Base-by-base conservation (phyloP, 192 early-diverging fungal genomes). In the Allomyces macrogynus region DNA sequence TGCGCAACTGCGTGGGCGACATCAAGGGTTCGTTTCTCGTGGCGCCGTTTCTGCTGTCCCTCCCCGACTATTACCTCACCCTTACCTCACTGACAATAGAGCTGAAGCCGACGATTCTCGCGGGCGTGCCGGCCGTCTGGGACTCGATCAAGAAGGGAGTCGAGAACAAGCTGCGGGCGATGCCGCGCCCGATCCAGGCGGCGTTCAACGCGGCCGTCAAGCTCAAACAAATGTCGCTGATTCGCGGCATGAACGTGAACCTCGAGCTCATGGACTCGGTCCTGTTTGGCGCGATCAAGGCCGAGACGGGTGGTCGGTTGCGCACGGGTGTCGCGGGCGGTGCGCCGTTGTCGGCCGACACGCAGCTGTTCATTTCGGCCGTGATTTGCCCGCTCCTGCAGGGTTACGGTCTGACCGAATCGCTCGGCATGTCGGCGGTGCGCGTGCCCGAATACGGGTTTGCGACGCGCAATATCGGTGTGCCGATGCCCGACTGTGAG, bases 331-430 rank as follows among this genome's bases (percentile, higher is more conserved):
- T 93, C 42, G 84, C 85, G 8, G 92, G 91, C 71, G 92, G 95
- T 66, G 95, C 95, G 23, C 89, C 88, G 57, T 78, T 97, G 68
- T 88, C 87, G 42, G 22, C 70, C 43, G 87, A 89, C 60, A 94
- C 90, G 42, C 92, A 94, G 69, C 76, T 82, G 63, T 92, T 94
- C 65, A 75, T 97, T 62, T 77, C 83, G 3, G 81, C 84, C 23
- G 71, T 80, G 7, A 67, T 95, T 60, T 90, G 87, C 72, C 83
- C 87, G n/a, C 78, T 92, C 67, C 70, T 94, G 43, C 84, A 88
- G 63, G 95, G 92, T 8, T 94, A 91, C 76, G 92, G 89, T 49
- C 79, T 88, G 80, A 85, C 88, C 64, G 89, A 93, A 75, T 85
- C 81, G 32, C 82, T 78, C 65, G 90, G 87, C 64, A 79, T 88